Evolutionary conservation across 495 filamentous ascomycete genomes (phyloP).

Genomic region (Daldinia concentrica): DNA sequence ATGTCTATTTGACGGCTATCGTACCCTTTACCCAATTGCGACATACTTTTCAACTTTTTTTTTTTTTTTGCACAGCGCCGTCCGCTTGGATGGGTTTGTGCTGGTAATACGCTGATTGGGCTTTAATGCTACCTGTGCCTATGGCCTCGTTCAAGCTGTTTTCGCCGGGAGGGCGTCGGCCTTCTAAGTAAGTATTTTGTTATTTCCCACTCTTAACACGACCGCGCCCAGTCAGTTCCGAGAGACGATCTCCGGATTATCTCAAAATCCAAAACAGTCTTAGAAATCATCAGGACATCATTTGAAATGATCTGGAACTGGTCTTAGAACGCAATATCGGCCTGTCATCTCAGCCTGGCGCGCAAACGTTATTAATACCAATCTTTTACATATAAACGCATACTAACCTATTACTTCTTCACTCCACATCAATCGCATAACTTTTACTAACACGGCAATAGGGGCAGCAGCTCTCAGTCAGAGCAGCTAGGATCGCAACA

Average conservation of each 20-base stretch:
- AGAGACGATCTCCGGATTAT: no score
- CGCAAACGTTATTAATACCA: background rate
- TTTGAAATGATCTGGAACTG: no score
- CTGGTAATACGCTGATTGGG: background rate
- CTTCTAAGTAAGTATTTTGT: background rate
- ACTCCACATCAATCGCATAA: background rate
- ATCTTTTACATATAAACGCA: background rate
- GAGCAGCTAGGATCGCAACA: background rate
- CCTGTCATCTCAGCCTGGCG: no score
- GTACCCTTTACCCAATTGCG: background rate
- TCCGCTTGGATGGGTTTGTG: background rate
- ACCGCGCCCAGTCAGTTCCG: no score
- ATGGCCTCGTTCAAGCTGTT: background rate
- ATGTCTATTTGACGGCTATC: background rate
- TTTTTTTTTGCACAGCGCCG: background rate
- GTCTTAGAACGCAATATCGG: no score
- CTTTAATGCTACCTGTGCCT: background rate
- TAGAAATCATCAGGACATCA: no score
- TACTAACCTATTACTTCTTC: background rate
- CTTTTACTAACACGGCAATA: conserved; percentile 30
- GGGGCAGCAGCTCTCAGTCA: conserved; percentile 18
- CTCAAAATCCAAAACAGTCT: no score
- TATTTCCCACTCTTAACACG: background rate
- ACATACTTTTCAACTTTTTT: background rate
- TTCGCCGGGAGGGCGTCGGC: background rate